A percentile compares a stretch with the other conserved stretches of the same genome.
phyloP scores from a whole-genome alignment of 2,329 filamentous ascomycete genomes.

The Pestalotiopsis sp. region DNA sequence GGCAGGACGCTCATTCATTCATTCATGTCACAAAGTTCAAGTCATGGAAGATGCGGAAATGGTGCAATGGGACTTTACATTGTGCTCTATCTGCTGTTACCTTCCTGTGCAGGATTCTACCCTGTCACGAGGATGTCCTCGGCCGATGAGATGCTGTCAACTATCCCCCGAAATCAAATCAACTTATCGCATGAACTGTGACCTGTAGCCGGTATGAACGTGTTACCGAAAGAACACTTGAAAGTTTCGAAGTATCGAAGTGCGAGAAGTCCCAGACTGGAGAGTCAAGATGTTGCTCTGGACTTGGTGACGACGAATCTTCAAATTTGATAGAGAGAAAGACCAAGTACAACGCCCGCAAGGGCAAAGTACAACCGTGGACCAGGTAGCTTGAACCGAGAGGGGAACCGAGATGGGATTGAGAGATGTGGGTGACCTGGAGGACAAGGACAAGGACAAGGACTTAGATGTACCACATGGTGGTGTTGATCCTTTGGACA shows the following conservation, averaged over 20 bases:
- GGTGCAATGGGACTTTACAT: background rate
- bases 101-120: background rate
- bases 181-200: background rate
- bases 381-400: constrained; percentile 21
- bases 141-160: background rate
- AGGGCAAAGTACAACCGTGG: constrained; percentile 14
- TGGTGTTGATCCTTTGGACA: constrained; percentile 31
- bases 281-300: background rate
- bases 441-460: background rate
- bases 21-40: background rate
- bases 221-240: background rate
- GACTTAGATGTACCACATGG: constrained; percentile 45
- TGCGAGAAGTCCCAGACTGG: background rate
- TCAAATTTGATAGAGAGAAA: background rate
- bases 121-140: background rate
- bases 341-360: background rate
- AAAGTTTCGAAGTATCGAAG: background rate
- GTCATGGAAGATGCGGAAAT: background rate
- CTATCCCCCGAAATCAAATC: background rate
- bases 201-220: background rate
- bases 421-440: background rate
- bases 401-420: background rate
- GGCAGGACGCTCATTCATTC: background rate
- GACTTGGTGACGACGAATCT: background rate
- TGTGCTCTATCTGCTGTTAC: background rate